These are phyloP conservation scores for Alternaria sp. DNA, from an alignment of 2,329 filamentous ascomycete genomes.

Conservation along the genomic window DNA sequence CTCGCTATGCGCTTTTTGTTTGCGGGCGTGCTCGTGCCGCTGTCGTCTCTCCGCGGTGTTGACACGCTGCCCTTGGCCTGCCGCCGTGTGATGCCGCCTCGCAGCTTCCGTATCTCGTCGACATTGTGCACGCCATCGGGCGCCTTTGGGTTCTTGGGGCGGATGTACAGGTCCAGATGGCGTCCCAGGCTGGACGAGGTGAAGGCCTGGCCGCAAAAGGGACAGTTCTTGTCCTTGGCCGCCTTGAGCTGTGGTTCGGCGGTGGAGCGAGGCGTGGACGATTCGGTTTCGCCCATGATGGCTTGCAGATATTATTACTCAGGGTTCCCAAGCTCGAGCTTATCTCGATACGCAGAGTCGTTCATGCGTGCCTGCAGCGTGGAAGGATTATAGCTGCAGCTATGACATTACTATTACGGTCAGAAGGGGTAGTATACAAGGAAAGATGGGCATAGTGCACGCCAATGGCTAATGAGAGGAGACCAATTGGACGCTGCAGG, in stretches of 20 bases:
- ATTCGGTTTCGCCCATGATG: slow-evolving; percentile 47
- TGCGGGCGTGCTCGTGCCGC: slow-evolving; percentile 35
- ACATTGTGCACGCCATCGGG: slow-evolving; percentile 89
- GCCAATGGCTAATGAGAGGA: slow-evolving; percentile 18
- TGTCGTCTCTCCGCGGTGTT: slow-evolving; percentile 57
- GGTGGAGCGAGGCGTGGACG: slow-evolving; percentile 43
- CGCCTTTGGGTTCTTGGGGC: slow-evolving; percentile 87
- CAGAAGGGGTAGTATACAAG: slow-evolving; percentile 9
- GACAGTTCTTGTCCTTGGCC: slow-evolving; percentile 84
- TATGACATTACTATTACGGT: slow-evolving; percentile 38
- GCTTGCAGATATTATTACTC: slow-evolving; percentile 5
- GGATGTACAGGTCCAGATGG: slow-evolving; percentile 93
- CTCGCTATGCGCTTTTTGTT: slow-evolving; percentile 29
- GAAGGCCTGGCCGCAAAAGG: slow-evolving; percentile 86
- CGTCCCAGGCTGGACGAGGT: slow-evolving; percentile 86
- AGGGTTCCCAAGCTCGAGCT: slow-evolving; percentile 26
- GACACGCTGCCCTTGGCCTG: slow-evolving; percentile 72
- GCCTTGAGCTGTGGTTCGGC: slow-evolving; percentile 51
- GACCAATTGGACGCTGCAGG: slow-evolving; percentile 17
- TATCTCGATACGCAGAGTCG: slow-evolving; percentile 18
- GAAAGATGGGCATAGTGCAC: slow-evolving; percentile 12
- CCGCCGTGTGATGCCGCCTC: slow-evolving; percentile 83
- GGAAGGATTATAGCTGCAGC: slow-evolving; percentile 11
- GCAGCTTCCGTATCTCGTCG: slow-evolving; percentile 82
- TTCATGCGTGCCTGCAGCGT: slow-evolving; percentile 22